Evolutionary conservation across 306 rosid species (phyloP).

Genomic region (Quillaja saponaria): DNA sequence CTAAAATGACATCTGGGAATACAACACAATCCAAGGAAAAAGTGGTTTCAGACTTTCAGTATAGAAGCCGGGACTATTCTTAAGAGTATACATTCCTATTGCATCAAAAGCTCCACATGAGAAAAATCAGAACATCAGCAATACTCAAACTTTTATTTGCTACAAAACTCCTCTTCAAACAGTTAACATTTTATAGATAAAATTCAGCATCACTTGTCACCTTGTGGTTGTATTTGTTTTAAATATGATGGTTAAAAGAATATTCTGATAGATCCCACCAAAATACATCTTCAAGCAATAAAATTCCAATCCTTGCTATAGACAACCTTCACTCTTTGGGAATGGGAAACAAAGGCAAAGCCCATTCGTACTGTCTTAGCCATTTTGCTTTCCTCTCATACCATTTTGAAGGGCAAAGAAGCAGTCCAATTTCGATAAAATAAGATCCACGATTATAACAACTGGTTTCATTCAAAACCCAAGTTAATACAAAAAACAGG

Average conservation of each 20-base stretch:
- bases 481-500: not conserved
- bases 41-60: conserved; percentile 5
- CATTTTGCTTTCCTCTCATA: not conserved
- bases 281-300: too few relatives aligned
- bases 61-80: conserved; percentile 2
- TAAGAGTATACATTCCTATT: conserved; percentile 7
- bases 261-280: too few relatives aligned
- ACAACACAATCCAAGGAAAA: too few relatives aligned
- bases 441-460: not conserved
- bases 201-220: conserved; percentile 1
- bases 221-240: too few relatives aligned
- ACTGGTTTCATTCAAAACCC: not conserved
- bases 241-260: too few relatives aligned
- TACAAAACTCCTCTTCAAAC: conserved; percentile 14
- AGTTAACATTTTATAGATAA: conserved; percentile 4
- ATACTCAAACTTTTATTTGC: not conserved
- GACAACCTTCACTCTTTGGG: conserved; percentile 11
- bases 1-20: not conserved
- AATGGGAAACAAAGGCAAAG: not conserved
- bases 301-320: not conserved
- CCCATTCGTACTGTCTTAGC: not conserved
- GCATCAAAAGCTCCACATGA: not conserved
- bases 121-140: conserved; percentile 2
- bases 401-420: not conserved
- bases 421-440: not conserved